phyloP scores from a whole-genome alignment of 495 filamentous ascomycete species.

The Lepraria neglecta region DNA sequence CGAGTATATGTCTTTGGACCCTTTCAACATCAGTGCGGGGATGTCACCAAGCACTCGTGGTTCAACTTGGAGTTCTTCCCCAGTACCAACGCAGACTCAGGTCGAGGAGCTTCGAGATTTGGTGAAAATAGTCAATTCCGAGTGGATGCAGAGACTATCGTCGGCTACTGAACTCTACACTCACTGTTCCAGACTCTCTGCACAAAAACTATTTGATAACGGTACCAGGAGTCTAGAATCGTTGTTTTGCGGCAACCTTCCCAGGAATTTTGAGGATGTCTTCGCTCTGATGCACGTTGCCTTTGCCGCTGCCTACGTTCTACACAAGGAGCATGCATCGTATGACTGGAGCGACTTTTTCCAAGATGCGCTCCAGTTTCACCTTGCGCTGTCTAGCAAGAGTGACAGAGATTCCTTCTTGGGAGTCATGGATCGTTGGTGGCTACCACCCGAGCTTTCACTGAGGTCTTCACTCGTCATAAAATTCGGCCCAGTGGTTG shows the following conservation, averaged over 20 bases:
- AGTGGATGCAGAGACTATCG: constrained; percentile 8
- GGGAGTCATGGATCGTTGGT: constrained; percentile 8
- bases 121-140: neutral
- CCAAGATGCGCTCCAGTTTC: constrained; percentile 10
- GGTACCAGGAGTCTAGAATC: neutral
- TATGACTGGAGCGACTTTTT: constrained; percentile 1
- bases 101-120: constrained; percentile 3
- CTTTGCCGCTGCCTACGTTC: constrained; percentile 11
- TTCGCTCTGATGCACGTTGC: constrained; percentile 11
- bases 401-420: neutral
- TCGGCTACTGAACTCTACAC: neutral
- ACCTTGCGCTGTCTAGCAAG: neutral
- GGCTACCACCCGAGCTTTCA: neutral
- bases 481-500: neutral
- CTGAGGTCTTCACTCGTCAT: neutral
- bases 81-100: constrained; percentile 1
- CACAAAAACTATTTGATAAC: neutral
- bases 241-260: neutral
- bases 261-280: neutral
- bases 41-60: neutral
- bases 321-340: neutral
- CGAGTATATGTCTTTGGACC: neutral
- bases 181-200: neutral
- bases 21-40: neutral
- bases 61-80: neutral